Base-by-base conservation (phyloP, 2,329 filamentous ascomycete species). In the Xylaria sp. region DNA sequence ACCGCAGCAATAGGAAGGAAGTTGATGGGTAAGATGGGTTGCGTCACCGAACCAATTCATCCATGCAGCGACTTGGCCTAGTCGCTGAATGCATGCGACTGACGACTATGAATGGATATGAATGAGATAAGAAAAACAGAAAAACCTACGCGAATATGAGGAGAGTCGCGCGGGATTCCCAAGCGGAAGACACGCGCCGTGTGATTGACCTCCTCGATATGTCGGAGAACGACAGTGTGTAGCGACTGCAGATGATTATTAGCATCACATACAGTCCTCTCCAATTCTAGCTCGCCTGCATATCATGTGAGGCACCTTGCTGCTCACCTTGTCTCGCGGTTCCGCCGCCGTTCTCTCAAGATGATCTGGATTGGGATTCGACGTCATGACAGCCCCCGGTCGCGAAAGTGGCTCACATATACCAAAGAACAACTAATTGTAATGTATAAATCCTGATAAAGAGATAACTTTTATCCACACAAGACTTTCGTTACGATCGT, bases 301-400 rank as follows among this genome's bases (percentile, higher is more conserved):
- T 28, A 28, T 36, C 15, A 9, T 38, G 15, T 15, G 38, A 17
- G 17, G 6, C n/a, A n/a, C 23, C 46, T 23, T 31, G n/a, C 74
- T 31, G n/a, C 74, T 62, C 75, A 87, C 87, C 68, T 86, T 81
- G 66, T 92, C 88, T 66, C 93, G 89, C 49, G 91, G 92, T 77
- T 96, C 91, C 46, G 86, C 80, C 3, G 91, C 90, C 11, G 93
- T 97, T 62, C 93, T 87, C 72, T 93, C 87, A 67, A 91, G 83
- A 76, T 96, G 93, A 69, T 79, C 80, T 28, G 76, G 75, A 72
- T 80, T 82, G 17, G 76, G 75, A 72, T 80, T 82, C 17, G 72
- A 65, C 17, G 74, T 67, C 75, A 77, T 77, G 36, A 54, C 6
- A 36, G 51, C 33, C 15, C 38, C 36, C 9, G 33, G 38, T 28